Evolutionary conservation across 2,329 filamentous ascomycete species (phyloP).

Genomic region (Venturia effusa): DNA sequence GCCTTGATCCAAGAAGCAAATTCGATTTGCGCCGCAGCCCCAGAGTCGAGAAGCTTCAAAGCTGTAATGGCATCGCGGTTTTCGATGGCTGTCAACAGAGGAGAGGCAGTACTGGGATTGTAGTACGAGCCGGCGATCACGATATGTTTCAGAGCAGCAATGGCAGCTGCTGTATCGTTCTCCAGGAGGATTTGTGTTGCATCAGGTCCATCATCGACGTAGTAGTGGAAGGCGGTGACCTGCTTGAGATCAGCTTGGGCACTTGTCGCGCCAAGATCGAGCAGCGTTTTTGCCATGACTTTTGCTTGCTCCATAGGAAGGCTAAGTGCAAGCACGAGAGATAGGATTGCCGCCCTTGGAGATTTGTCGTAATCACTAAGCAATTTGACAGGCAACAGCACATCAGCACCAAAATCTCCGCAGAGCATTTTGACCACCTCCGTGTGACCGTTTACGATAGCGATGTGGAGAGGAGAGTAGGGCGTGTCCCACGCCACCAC

Average conservation of each 20-base stretch:
- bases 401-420: conserved; percentile 62
- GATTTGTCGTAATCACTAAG: conserved; percentile 35
- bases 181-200: conserved; percentile 35
- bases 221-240: conserved; percentile 56
- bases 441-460: conserved; percentile 61
- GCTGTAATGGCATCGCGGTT: conserved; percentile 43
- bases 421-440: conserved; percentile 60
- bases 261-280: conserved; percentile 60
- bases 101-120: conserved; percentile 29
- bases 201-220: conserved; percentile 42
- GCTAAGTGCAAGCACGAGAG: conserved; percentile 54
- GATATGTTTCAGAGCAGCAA: conserved; percentile 57
- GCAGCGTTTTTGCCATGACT: conserved; percentile 52
- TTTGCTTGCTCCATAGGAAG: conserved; percentile 53
- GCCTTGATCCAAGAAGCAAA: conserved; percentile 54
- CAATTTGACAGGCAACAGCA: conserved; percentile 63
- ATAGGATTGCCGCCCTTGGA: conserved; percentile 53
- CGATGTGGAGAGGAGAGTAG: conserved; percentile 65
- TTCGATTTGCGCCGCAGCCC: conserved; percentile 48
- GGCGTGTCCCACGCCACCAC: conserved; percentile 70
- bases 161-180: conserved; percentile 49
- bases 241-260: conserved; percentile 60
- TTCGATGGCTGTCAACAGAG: conserved; percentile 49
- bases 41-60: conserved; percentile 50
- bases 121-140: conserved; percentile 30